Evolutionary conservation across 768 basidiomycete genomes (phyloP).

Genomic region (Suillus spraguei): DNA sequence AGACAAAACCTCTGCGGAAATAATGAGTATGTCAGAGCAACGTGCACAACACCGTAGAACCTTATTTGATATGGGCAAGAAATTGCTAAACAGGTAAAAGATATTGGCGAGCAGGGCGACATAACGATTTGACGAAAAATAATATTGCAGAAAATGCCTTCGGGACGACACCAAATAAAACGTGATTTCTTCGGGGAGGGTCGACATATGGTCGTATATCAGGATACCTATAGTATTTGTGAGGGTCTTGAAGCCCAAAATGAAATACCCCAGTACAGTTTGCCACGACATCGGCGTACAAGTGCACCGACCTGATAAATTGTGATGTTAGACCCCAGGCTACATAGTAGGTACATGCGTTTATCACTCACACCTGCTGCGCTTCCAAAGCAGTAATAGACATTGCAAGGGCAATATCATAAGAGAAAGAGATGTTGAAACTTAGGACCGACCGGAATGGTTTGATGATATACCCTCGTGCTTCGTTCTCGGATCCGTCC

Average conservation of each 20-base stretch:
- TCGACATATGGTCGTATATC: slow-evolving; percentile 33
- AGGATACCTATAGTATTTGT: slow-evolving; percentile 23
- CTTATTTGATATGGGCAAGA: slow-evolving; percentile 18
- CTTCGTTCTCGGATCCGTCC: background rate
- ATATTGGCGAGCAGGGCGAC: slow-evolving; percentile 44
- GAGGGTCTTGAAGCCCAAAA: background rate
- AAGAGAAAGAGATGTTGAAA: background rate
- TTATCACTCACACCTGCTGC: background rate
- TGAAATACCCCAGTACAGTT: background rate
- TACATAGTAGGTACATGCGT: background rate
- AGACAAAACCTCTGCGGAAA: slow-evolving; percentile 9
- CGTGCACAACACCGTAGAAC: background rate
- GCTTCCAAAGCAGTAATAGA: background rate
- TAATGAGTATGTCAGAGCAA: background rate
- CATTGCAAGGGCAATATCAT: background rate
- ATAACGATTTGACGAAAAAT: slow-evolving; percentile 56
- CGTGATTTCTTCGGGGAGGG: slow-evolving; percentile 39
- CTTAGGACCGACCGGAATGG: background rate
- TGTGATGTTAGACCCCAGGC: background rate
- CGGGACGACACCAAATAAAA: slow-evolving; percentile 48
- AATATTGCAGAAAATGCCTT: slow-evolving; percentile 41
- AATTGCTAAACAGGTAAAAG: slow-evolving; percentile 31
- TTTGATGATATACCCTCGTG: background rate
- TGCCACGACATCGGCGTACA: background rate
- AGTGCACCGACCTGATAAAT: slow-evolving; percentile 6